Conservation (phyloP, 192 early-diverging fungal species). For the Coemansia sp. region DNA sequence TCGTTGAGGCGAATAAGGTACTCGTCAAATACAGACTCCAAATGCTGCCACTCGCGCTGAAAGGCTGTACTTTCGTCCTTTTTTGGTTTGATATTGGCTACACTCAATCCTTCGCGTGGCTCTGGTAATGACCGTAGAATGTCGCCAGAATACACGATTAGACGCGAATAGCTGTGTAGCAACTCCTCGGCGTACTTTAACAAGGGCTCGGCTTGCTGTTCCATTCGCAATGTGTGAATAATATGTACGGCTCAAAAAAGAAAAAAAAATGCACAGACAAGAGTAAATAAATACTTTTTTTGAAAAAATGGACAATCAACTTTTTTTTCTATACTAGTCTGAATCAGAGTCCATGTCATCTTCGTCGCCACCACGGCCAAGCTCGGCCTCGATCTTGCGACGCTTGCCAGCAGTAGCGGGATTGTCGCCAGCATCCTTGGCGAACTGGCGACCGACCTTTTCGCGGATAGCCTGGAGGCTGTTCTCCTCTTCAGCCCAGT, state of each 20-base stretch:
- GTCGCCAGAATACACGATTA: constrained; percentile 57
- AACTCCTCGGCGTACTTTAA: constrained; percentile 52
- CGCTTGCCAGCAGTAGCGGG: constrained; percentile 60
- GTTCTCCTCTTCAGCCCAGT: constrained; percentile 85
- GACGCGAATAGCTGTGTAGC: constrained; percentile 48
- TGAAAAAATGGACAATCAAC: neutral
- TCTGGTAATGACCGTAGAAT: constrained; percentile 52
- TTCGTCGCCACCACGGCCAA: constrained; percentile 12
- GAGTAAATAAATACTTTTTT: neutral
- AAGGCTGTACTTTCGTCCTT: constrained; percentile 50
- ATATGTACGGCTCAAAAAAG: neutral
- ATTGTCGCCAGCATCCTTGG: constrained; percentile 62
- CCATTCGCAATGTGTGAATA: constrained; percentile 23
- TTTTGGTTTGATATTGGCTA: constrained; percentile 54
- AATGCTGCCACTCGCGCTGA: constrained; percentile 53
- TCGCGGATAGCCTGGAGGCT: constrained; percentile 81
- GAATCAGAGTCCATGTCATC: constrained; percentile 35
- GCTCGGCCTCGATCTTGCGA: constrained; percentile 67
- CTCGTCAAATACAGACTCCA: constrained; percentile 51
- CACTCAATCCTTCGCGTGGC: constrained; percentile 49
- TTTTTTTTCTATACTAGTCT: constrained; percentile 8
- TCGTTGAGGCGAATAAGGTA: constrained; percentile 51
- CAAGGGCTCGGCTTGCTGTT: constrained; percentile 32
- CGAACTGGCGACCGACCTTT: constrained; percentile 84
- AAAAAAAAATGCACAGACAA: constrained; percentile 6